Evolutionary conservation across 2,329 filamentous ascomycete genomes (phyloP), one percentile per base, ranked within the genome.

Genomic region (Chlorencoelia australis): DNA sequence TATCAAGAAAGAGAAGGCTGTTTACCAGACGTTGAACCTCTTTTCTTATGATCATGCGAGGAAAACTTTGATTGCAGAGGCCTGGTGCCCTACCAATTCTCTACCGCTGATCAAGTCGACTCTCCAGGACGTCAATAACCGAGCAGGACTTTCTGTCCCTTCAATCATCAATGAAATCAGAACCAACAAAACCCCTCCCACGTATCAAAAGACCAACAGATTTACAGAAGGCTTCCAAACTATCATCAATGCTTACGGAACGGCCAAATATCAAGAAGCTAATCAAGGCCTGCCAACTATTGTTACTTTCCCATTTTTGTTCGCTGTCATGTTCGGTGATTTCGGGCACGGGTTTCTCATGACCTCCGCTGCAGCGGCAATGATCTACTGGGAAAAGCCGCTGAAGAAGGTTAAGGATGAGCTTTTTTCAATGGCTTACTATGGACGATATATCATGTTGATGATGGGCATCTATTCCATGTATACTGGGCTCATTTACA

Each of bases 241-340:
- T 40, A 98, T 98, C 59, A 93, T 98, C 59, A 89, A 98, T 54
- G 91, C 93, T 18, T 98, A 98, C 56, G 93, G 91, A 56, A 95
- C 91, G 27, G 84, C 91, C 42, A 96, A 94, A 48, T 98, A 98
- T 63, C 83, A 83, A 50, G 91, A 98, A 65, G 83, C 95, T 60
- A 98, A 98, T 64, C 91, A 91, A 39, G 89, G 87, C 44, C 72
- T 98, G 15, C 89, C 89, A 24, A 91, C 94, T 34, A 87, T 96
- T 49, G 80, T 98, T 46, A 98, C 91, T 5, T 98, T 98, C 63
- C 91, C 93, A n/a, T 98, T 98, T 69, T 70, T 98, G 44, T 98
- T 98, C 58, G 91, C 91, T 33, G 91, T 98, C 74, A 98, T 98
- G 91, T 98, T 98, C 58, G 93, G 91, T 68, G 91, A 98, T 62